These are phyloP conservation scores for Phytopythium kandeliae DNA, from an alignment of 352 stramenopile species.

Conservation along the genomic window DNA sequence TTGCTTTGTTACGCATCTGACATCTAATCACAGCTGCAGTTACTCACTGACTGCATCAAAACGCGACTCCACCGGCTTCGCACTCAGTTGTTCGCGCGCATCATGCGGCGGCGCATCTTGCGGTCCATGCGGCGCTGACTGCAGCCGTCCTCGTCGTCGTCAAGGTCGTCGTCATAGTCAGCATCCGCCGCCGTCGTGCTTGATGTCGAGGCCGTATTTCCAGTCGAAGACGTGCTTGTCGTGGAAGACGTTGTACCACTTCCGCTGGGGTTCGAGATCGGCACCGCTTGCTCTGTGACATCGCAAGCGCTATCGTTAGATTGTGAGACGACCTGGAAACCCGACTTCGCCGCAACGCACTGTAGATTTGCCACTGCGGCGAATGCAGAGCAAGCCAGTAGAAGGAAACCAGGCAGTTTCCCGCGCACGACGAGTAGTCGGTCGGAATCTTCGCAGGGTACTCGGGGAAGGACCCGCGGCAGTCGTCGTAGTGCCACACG, in stretches of 20 bases:
- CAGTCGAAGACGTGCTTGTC: not conserved
- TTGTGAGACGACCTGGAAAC: not conserved
- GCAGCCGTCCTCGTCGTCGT: conserved; percentile 7
- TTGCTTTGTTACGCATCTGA: too few species aligned
- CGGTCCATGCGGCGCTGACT: conserved; percentile 7
- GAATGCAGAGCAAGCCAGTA: conserved; percentile 44
- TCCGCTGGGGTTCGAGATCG: conserved; percentile 16
- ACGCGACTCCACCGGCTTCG: not conserved
- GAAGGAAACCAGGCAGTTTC: conserved; percentile 40
- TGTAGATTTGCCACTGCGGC: conserved; percentile 37
- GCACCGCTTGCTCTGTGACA: conserved; percentile 22
- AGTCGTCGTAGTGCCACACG: conserved; percentile 46
- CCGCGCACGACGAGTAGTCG: conserved; percentile 40
- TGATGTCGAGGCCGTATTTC: not conserved
- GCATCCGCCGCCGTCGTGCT: not conserved
- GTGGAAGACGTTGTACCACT: not conserved
- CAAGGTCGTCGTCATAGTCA: conserved; percentile 1
- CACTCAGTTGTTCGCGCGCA: conserved; percentile 2
- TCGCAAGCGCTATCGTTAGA: not conserved
- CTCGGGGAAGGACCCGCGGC: conserved; percentile 20
- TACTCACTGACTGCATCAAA: too few species aligned
- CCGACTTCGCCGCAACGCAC: conserved; percentile 9
- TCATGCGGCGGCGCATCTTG: conserved; percentile 7
- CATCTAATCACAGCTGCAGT: too few species aligned
- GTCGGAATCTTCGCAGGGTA: conserved; percentile 44